Base-by-base conservation (phyloP, 2,329 filamentous ascomycete genomes). In the Ascochyta viciae-villosae region DNA sequence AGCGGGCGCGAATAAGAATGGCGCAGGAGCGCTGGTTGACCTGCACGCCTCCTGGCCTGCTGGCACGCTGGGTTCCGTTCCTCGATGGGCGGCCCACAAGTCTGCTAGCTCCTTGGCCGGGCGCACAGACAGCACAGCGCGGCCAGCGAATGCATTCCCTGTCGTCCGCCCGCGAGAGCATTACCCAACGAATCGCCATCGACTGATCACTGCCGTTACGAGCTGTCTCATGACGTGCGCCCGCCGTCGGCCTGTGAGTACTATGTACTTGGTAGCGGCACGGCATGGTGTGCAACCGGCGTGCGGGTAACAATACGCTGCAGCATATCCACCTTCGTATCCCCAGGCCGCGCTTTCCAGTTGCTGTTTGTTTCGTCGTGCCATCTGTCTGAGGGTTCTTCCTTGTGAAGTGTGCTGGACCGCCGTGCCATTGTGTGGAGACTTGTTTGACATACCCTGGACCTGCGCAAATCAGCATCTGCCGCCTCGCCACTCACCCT, bases 211-310 rank as follows among this genome's bases (percentile, higher is more conserved):
- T 72, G 44, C 71, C 67, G 29, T 31, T 59, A 60, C 50, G 16
- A 66, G 68, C 50, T 39, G 42, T 52, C 67, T 65, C 65, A 71
- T 74, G 71, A 74, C 71, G 71, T 72, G 50, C 55, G 40, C 46
- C 43, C 16, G 38, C 53, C 38, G 22, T 33, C 34, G 39, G 19
- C 50, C 42, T 50, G 27, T 54, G 55, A 50, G 43, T 40, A 46
- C 10, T 1, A n/a, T 12, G 13, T 8, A 29, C 3, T 29, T 10
- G 9, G 27, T 10, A 35, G 40, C 44, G 54, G 44, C 43, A 45
- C 48, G 44, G 41, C 55, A 54, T 54, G 48, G 51, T 33, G 38
- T 53, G 50, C 44, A 37, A 50, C 64, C 49, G 49, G 56, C 31
- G 27, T 41, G 22, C 37, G 26, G 56, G 46, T 35, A 43, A 40